These are phyloP conservation scores for Rosa hybrid DNA, from an alignment of 331 rosid genomes.

Conservation along the genomic window DNA sequence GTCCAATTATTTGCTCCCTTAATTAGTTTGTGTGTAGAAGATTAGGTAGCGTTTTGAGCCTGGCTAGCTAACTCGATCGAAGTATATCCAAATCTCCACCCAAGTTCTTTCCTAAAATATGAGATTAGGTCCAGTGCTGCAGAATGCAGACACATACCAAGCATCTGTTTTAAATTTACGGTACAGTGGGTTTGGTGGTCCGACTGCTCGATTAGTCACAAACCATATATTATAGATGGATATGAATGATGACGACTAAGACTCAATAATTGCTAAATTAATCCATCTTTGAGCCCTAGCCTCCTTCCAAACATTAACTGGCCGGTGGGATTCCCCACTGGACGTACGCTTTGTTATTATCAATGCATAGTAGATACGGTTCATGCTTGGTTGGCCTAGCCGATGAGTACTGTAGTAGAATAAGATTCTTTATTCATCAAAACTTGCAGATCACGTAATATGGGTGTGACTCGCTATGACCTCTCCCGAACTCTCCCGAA, in stretches of 20 bases:
- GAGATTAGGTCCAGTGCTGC: neutral
- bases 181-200: slow-evolving; percentile 1
- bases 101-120: neutral
- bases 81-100: neutral
- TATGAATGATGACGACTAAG: neutral
- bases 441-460: too few species aligned
- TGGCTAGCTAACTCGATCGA: neutral
- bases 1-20: neutral
- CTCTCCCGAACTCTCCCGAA: too few species aligned
- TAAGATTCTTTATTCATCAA: too few species aligned
- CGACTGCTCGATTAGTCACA: neutral
- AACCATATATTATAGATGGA: too few species aligned
- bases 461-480: too few species aligned
- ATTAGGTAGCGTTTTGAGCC: neutral
- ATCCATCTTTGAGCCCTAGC: neutral
- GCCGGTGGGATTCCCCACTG: neutral
- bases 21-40: neutral
- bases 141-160: neutral
- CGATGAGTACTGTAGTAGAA: too few species aligned
- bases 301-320: neutral
- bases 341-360: too few species aligned
- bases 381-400: too few species aligned
- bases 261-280: neutral
- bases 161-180: neutral
- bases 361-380: too few species aligned